These are phyloP conservation scores for Protomyces arabidopsidicola DNA, from an alignment of 1,139 yeast species.

Conservation along the genomic window DNA sequence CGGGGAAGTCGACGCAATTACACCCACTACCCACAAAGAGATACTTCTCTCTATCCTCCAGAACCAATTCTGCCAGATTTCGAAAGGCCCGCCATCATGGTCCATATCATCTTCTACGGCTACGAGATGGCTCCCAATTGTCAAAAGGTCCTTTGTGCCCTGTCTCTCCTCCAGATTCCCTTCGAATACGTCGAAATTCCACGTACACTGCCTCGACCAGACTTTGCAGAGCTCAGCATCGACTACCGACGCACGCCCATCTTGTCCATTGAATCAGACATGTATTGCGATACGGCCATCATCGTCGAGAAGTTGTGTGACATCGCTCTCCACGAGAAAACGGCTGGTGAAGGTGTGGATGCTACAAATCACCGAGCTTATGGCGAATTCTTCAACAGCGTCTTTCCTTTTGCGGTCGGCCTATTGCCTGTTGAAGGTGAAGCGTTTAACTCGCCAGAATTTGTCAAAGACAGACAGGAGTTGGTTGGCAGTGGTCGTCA, in stretches of 20 bases:
- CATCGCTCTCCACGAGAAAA: constrained; percentile 12
- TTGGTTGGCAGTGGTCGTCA: constrained; percentile 1
- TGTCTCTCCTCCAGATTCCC: constrained; percentile 3
- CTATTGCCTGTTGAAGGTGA: constrained; percentile 1
- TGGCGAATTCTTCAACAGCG: not conserved
- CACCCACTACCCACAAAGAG: too few relatives aligned
- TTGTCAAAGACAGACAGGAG: constrained; percentile 12
- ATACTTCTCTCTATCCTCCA: too few relatives aligned
- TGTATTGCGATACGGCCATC: constrained; percentile 15
- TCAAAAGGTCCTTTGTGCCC: constrained; percentile 3
- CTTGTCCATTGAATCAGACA: constrained; percentile 22
- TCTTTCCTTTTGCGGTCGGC: constrained; percentile 6
- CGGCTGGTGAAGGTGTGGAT: constrained; percentile 5
- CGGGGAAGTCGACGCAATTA: too few relatives aligned
- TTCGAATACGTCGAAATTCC: constrained; percentile 21
- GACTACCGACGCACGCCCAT: constrained; percentile 15
- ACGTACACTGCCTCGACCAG: constrained; percentile 12
- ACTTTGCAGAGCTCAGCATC: constrained; percentile 11
- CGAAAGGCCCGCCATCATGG: not conserved
- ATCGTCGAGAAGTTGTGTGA: constrained; percentile 19
- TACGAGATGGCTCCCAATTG: constrained; percentile 23
- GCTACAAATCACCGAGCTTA: constrained; percentile 12
- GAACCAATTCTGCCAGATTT: too few relatives aligned
- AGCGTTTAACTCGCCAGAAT: constrained; percentile 5
- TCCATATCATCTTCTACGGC: constrained; percentile 12